Evolutionary conservation across 441 rosid species (phyloP).

Genomic region (Corymbia citriodora): DNA sequence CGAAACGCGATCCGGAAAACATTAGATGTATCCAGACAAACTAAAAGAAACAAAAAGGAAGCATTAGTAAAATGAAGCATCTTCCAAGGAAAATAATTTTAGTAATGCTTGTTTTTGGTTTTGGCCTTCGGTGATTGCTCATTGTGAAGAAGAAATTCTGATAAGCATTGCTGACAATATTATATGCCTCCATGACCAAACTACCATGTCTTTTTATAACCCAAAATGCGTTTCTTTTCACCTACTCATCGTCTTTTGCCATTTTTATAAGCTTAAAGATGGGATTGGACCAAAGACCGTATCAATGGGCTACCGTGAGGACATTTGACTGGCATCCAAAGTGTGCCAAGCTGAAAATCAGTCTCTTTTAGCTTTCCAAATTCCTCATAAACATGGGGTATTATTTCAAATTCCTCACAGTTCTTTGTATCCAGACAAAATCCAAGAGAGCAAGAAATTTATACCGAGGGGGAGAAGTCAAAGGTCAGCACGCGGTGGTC

Average conservation of each 20-base stretch:
- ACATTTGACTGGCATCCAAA: neutral
- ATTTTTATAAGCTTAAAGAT: neutral
- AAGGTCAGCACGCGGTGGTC: too few species aligned
- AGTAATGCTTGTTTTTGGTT: neutral
- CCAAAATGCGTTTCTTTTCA: neutral
- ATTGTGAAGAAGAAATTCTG: neutral
- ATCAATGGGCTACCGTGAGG: neutral
- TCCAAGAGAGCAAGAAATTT: too few species aligned
- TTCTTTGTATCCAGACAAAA: too few species aligned
- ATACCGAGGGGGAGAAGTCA: too few species aligned
- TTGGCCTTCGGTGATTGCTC: neutral
- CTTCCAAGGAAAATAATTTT: slow-evolving; percentile 1
- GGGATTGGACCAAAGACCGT: neutral
- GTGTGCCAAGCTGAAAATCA: neutral
- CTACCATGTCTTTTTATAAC: neutral
- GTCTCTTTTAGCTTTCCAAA: neutral
- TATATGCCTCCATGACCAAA: neutral
- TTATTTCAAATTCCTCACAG: neutral
- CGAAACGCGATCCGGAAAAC: too few species aligned
- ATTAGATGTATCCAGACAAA: too few species aligned
- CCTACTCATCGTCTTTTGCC: neutral
- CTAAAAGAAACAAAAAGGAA: slow-evolving; percentile 19
- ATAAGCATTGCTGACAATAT: neutral
- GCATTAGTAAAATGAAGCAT: neutral
- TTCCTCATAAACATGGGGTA: neutral